These are phyloP conservation scores for Aspergillus sp. DNA, from an alignment of 2,329 filamentous ascomycete species.

Conservation along the genomic window DNA sequence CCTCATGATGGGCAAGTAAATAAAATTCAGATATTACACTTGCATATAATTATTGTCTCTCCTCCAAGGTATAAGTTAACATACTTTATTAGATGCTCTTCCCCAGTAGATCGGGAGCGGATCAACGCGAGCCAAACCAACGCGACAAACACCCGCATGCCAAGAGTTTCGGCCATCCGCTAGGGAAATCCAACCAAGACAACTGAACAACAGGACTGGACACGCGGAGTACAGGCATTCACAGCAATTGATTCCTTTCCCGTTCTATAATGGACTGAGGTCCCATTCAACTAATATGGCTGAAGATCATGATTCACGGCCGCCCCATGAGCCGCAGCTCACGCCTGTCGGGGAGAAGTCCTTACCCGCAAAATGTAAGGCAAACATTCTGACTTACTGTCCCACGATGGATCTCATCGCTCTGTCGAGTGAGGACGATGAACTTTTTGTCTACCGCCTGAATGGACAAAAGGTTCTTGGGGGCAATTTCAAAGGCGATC, in stretches of 20 bases:
- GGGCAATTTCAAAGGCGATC: constrained; percentile 41
- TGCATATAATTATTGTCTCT: not conserved
- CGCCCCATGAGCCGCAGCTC: constrained; percentile 35
- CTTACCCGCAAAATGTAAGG: constrained; percentile 46
- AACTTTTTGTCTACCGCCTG: constrained; percentile 74
- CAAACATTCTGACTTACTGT: constrained; percentile 67
- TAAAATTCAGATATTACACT: not conserved
- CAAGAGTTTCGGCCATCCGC: constrained; percentile 19
- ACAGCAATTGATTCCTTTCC: not conserved
- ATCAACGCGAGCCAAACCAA: constrained; percentile 4
- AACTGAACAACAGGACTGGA: constrained; percentile 2
- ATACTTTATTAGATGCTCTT: not conserved
- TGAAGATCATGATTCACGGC: constrained; percentile 21
- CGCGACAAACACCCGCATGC: constrained; percentile 17
- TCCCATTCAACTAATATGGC: constrained; percentile 21
- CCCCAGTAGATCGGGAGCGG: not conserved
- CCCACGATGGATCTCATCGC: constrained; percentile 83
- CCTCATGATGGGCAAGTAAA: not conserved
- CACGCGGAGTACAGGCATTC: not conserved
- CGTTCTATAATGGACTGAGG: constrained; percentile 29
- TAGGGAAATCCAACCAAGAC: constrained; percentile 14
- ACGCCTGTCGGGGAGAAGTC: constrained; percentile 44
- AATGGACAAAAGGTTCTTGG: constrained; percentile 72
- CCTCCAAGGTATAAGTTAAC: not conserved
- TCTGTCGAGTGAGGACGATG: constrained; percentile 66